phyloP scores from a whole-genome alignment of 164 flowering plant species.

The Litsea cubeba region DNA sequence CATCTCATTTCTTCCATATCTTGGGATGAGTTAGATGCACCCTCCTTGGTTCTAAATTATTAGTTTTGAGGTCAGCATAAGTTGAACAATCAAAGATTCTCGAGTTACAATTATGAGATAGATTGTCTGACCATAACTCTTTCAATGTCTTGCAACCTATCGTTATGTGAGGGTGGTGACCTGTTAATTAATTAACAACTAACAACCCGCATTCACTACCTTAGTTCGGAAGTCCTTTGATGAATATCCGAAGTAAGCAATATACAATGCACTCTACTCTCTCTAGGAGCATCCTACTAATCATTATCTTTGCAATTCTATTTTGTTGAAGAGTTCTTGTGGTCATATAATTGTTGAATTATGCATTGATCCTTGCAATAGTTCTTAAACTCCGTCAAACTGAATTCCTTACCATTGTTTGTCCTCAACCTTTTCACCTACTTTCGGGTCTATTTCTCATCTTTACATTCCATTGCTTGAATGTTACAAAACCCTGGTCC shows the following conservation, averaged over 20 bases:
- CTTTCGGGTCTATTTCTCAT: background rate
- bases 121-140: conserved; percentile 5
- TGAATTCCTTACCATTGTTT: background rate
- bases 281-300: background rate
- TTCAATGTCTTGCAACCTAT: background rate
- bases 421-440: background rate
- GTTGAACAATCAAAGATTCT: conserved; percentile 1
- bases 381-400: background rate
- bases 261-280: background rate
- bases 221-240: background rate
- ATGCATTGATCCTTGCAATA: background rate
- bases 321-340: background rate
- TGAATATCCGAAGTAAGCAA: background rate
- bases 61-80: conserved; percentile 7
- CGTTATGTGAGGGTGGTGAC: background rate
- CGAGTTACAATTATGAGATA: conserved; percentile 1
- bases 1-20: no score
- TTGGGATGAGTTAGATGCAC: no score
- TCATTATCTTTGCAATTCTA: background rate
- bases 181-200: conserved; percentile 1
- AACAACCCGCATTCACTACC: background rate
- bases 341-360: background rate
- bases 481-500: background rate
- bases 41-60: background rate
- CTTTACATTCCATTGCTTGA: background rate